Conservation (phyloP, 768 basidiomycete species). For the Trametes gibbosa region DNA sequence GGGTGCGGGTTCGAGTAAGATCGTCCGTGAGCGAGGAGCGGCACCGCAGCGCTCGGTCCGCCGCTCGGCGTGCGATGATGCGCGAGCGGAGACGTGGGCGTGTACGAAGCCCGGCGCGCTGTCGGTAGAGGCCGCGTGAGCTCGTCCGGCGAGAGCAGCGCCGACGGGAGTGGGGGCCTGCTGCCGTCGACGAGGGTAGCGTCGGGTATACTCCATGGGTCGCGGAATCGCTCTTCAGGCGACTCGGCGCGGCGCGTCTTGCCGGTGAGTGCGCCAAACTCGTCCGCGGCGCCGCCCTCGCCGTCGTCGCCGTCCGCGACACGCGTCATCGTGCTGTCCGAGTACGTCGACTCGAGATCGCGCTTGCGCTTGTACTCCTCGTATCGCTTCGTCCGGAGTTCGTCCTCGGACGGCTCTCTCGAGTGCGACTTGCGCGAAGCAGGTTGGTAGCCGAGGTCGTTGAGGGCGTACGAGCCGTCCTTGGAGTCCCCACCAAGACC, state of each 20-base stretch:
- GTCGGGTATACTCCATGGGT: constrained; percentile 7
- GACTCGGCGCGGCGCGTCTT: not conserved
- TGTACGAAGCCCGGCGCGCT: constrained; percentile 5
- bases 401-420: constrained; percentile 36
- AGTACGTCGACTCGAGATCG: constrained; percentile 35
- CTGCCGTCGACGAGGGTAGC: constrained; percentile 2
- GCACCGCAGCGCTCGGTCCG: constrained; percentile 27
- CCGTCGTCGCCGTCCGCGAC: constrained; percentile 6
- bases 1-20: constrained; percentile 21
- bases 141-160: not conserved
- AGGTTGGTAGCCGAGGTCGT: constrained; percentile 8
- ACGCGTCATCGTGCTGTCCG: constrained; percentile 33
- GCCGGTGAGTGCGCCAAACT: constrained; percentile 11
- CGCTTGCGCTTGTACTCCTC: constrained; percentile 32
- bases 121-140: not conserved
- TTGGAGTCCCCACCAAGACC: constrained; percentile 17
- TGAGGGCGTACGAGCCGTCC: constrained; percentile 35
- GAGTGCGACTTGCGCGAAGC: not conserved
- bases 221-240: constrained; percentile 11
- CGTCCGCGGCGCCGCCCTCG: constrained; percentile 19
- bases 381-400: constrained; percentile 39
- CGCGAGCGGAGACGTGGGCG: not conserved
- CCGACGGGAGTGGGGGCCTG: not conserved
- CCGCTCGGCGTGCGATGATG: constrained; percentile 31
- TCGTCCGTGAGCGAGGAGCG: constrained; percentile 31